These are phyloP conservation scores for Volutella citrinella DNA, from an alignment of 2,329 filamentous ascomycete species.

Conservation along the genomic window DNA sequence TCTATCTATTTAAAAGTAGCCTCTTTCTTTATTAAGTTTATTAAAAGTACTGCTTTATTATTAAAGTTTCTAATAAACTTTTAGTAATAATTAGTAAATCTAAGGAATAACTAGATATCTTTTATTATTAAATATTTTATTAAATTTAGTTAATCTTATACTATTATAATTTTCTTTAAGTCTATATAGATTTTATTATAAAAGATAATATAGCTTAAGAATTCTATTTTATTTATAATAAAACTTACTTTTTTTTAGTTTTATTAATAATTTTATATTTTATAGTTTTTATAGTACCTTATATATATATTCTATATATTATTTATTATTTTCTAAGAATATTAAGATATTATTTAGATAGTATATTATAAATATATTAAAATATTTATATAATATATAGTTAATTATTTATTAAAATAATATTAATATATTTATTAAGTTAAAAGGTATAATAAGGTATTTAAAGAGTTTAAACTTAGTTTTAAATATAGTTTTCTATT, in stretches of 20 bases:
- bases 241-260: no score
- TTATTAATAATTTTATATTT: neutral
- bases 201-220: no score
- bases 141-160: no score
- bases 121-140: slow-evolving; percentile 4
- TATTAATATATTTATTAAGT: slow-evolving; percentile 16
- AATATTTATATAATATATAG: neutral
- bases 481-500: slow-evolving; percentile 33
- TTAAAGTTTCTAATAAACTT: slow-evolving; percentile 2
- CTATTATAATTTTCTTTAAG: neutral
- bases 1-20: neutral
- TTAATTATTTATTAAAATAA: slow-evolving; percentile 12
- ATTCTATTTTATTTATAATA: no score
- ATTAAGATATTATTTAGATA: no score
- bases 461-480: slow-evolving; percentile 31
- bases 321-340: no score
- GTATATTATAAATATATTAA: no score
- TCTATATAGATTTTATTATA: slow-evolving; percentile 1
- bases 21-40: slow-evolving; percentile 1
- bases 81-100: no score
- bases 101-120: slow-evolving; percentile 1
- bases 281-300: slow-evolving; percentile 15
- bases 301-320: no score
- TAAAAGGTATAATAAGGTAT: slow-evolving; percentile 30
- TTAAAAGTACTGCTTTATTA: slow-evolving; percentile 1